Evolutionary conservation across 331 rosid species (phyloP), one percentile per base, ranked within the genome.

Genomic region (Rhamnella rubrinervis): DNA sequence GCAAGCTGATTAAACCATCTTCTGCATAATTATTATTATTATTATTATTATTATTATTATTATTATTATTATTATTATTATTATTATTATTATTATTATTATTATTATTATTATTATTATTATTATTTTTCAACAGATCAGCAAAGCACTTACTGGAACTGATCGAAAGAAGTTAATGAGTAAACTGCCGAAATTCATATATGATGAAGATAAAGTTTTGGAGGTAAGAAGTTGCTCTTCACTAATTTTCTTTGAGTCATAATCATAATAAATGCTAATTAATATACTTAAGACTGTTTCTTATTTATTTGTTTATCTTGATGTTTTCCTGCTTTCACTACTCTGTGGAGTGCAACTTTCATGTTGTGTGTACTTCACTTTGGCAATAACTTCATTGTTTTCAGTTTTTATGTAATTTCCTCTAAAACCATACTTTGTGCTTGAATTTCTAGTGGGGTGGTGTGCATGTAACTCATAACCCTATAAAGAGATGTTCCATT

Each of bases 171-270:
- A 93, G 63, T 71, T 91, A 16, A 88, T 93, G 98, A 88, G 88
- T 85, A 93, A 90, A 85, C 81, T 93, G 70, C 98, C 98, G 67
- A 90, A 90, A 72, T 93, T 93, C 77, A 88, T 93, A 62, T 93
- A 93, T 70, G 97, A 90, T 63, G 98, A 93, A 80, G 98, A 93
- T 77, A 93, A 90, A 75, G 92, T 92, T 71, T 74, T 88, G 78
- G 98, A 93, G 96, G 98, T 93, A 81, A 75, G 81, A 71, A 67
- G 66, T 63, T 37, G 28, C 70, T 62, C 65, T 70, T 76, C 59
- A 35, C 66, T 20, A 47, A 68, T 55, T 62, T 41, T 64, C 63
- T 51, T 55, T 46, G 14, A 72, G 58, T 63, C 74, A 40, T 83
- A 65, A 11, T 46, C 28, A 39, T 44, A 71, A 53, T 46, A 35